Evolutionary conservation across 352 stramenopile genomes (phyloP).

Genomic region (Pythium monospermum): DNA sequence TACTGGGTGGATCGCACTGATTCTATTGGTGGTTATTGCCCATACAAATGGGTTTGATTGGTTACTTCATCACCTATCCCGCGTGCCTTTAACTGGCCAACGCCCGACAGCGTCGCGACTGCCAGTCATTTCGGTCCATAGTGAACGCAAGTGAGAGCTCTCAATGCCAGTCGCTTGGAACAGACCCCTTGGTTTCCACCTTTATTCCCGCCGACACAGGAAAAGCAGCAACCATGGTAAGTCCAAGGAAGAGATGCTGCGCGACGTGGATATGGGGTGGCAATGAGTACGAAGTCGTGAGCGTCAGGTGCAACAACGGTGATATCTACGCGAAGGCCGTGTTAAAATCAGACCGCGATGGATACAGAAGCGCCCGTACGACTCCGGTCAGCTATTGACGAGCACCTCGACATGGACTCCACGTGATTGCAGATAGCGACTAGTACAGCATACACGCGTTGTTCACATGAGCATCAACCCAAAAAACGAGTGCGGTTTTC

Average conservation of each 20-base stretch:
- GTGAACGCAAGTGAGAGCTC: slow-evolving; percentile 45
- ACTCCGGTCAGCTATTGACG: no score
- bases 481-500: no score
- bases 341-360: no score
- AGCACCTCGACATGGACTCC: no score
- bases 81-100: slow-evolving; percentile 27
- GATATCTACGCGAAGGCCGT: no score
- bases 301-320: no score
- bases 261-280: slow-evolving; percentile 1
- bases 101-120: slow-evolving; percentile 48
- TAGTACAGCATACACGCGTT: no score
- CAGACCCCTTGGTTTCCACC: slow-evolving; percentile 33
- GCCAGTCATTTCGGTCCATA: slow-evolving; percentile 80
- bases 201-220: slow-evolving; percentile 79
- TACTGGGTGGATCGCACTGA: not conserved
- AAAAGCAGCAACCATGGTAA: slow-evolving; percentile 87
- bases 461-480: no score
- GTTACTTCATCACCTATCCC: slow-evolving; percentile 17
- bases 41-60: slow-evolving; percentile 26
- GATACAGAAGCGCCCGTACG: no score
- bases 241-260: slow-evolving; percentile 13
- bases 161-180: slow-evolving; percentile 31
- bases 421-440: no score
- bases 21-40: slow-evolving; percentile 16
- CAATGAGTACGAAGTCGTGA: not conserved